These are phyloP conservation scores for Blastobotrys aristatus DNA, from an alignment of 1,139 yeast genomes.

Conservation along the genomic window DNA sequence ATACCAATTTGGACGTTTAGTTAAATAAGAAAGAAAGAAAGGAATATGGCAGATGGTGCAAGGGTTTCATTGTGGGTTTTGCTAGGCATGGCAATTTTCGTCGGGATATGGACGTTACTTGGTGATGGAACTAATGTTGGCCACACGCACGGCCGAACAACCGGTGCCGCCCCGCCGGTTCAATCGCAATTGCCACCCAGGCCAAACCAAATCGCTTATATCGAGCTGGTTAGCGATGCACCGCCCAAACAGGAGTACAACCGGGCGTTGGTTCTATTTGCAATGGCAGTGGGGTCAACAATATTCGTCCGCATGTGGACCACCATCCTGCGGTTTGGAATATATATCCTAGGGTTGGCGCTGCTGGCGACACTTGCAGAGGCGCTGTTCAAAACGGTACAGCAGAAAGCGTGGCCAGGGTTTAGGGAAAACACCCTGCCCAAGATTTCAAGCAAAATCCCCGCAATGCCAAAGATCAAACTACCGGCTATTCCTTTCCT, in stretches of 20 bases:
- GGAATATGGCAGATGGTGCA: too few species aligned
- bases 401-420: constrained; percentile 4
- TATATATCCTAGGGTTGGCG: neutral
- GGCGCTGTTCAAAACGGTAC: neutral
- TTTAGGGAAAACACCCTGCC: neutral
- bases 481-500: constrained; percentile 6
- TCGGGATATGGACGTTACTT: too few species aligned
- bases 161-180: too few species aligned
- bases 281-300: constrained; percentile 7
- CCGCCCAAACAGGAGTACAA: neutral
- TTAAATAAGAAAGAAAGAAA: too few species aligned
- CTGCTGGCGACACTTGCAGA: neutral
- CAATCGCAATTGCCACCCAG: neutral
- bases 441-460: neutral
- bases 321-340: constrained; percentile 2
- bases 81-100: too few species aligned
- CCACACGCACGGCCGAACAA: neutral
- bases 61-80: too few species aligned
- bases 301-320: constrained; percentile 6
- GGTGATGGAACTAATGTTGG: neutral
- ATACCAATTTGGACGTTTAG: too few species aligned
- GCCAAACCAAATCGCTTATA: neutral
- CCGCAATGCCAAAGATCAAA: constrained; percentile 3
- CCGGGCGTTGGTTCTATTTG: constrained; percentile 5
- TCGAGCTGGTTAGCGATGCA: neutral